Evolutionary conservation across 208 protist genomes (phyloP).

Genomic region (Phytomonas sp.): DNA sequence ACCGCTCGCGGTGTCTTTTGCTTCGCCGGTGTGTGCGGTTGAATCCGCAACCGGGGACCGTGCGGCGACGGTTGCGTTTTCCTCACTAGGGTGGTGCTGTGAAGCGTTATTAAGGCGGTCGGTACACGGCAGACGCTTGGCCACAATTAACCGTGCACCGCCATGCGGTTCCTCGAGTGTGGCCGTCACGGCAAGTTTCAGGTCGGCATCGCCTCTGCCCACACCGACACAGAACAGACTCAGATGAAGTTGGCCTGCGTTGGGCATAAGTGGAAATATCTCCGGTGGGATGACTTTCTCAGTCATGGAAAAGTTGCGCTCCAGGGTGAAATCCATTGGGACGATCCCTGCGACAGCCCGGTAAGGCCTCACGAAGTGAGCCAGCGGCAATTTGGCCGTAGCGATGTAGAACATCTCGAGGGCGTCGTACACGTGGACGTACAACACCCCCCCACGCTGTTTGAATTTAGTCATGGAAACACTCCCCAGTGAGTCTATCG

Average conservation of each 20-base stretch:
- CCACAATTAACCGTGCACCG: slow-evolving; percentile 39
- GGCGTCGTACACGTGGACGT: slow-evolving; percentile 82
- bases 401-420: slow-evolving; percentile 86
- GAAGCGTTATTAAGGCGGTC: slow-evolving; percentile 19
- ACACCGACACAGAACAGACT: slow-evolving; percentile 76
- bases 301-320: slow-evolving; percentile 71
- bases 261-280: slow-evolving; percentile 59
- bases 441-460: slow-evolving; percentile 28
- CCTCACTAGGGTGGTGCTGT: neutral
- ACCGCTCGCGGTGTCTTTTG: neutral
- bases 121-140: slow-evolving; percentile 61
- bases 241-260: slow-evolving; percentile 77
- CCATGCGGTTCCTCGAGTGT: neutral
- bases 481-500: slow-evolving; percentile 34
- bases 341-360: slow-evolving; percentile 45
- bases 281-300: slow-evolving; percentile 51
- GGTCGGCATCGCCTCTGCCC: neutral
- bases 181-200: neutral
- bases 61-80: neutral
- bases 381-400: slow-evolving; percentile 43
- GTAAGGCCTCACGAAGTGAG: slow-evolving; percentile 64
- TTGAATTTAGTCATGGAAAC: slow-evolving; percentile 59
- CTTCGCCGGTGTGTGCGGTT: neutral
- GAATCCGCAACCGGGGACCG: neutral
- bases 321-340: slow-evolving; percentile 57